Evolutionary conservation across 2,329 filamentous ascomycete genomes (phyloP), one percentile per base, ranked within the genome.

Genomic region (Tolypocladium album): DNA sequence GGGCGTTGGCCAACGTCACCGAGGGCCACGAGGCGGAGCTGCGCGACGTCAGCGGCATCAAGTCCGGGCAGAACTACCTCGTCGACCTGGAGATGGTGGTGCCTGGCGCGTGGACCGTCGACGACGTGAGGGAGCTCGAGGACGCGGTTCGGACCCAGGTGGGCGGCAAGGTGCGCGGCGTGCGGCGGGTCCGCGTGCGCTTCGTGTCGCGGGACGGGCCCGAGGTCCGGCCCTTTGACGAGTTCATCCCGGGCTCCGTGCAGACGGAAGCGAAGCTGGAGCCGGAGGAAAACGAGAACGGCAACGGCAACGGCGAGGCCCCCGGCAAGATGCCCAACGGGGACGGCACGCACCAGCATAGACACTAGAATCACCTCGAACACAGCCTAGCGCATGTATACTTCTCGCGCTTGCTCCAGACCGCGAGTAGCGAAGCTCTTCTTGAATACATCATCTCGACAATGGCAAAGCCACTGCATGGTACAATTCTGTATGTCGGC

Each of bases 41-140:
- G 55, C 83, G 88, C 53, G 88, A 90, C 53, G 83, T 97, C 3
- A 89, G 91, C 64, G 94, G 94, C 59, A 83, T 96, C 75, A 99
- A 99, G 76, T 94, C 91, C 4, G 94, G 94, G 38, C 94, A 97
- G 74, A 99, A 97, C 76, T 97, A 95, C 71, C 80, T 97, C 38
- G 87, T 97, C 67, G 94, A 97, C 67, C 74, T 99, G 9, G 92
- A 96, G 72, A 76, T 97, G 62, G 88, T 85, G 2, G 89, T 95
- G 20, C 91, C 93, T 0, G 82, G 81, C 27, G 77, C 78, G 40
- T 96, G 89, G 88, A 88, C 88, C 0, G 78, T 99, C 7, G 83
- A 86, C 58, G 83, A 88, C 59, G 83, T 87, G 9, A 80, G 84
- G 43, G 76, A 81, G 20, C 79, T 96, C 17, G 94, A 99, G 73